These are phyloP conservation scores for Pseudogymnoascus sp. DNA, from an alignment of 2,329 filamentous ascomycete genomes.

Conservation along the genomic window DNA sequence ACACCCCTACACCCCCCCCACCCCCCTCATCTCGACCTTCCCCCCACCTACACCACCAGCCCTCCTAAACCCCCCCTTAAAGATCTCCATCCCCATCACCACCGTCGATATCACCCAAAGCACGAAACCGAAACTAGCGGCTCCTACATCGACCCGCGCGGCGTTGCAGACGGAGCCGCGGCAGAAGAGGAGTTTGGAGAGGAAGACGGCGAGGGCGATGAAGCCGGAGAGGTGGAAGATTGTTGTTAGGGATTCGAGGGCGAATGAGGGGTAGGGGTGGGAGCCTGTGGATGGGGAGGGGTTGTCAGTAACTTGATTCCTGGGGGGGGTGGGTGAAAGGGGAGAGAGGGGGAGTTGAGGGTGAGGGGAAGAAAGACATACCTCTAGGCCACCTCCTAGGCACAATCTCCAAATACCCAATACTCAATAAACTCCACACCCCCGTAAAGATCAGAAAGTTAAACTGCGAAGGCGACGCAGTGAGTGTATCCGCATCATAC, in stretches of 20 bases:
- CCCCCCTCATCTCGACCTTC: slow-evolving; percentile 25
- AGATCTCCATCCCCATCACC: slow-evolving; percentile 40
- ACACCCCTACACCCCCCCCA: slow-evolving; percentile 31
- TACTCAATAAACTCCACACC: slow-evolving; percentile 45
- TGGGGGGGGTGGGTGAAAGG: too few relatives aligned
- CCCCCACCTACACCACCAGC: slow-evolving; percentile 28
- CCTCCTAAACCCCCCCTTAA: slow-evolving; percentile 34
- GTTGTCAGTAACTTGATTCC: too few relatives aligned
- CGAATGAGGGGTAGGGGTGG: slow-evolving; percentile 42
- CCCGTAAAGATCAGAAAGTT: slow-evolving; percentile 51
- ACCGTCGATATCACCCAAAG: slow-evolving; percentile 44
- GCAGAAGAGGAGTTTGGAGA: slow-evolving; percentile 48
- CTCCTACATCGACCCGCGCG: slow-evolving; percentile 46
- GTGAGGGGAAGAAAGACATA: slow-evolving; percentile 25
- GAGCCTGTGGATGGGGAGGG: slow-evolving; percentile 25
- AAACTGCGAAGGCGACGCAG: slow-evolving; percentile 46
- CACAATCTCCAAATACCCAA: slow-evolving; percentile 45
- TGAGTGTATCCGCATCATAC: slow-evolving; percentile 49
- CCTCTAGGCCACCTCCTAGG: slow-evolving; percentile 38
- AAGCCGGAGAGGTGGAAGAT: slow-evolving; percentile 54
- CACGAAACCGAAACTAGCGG: slow-evolving; percentile 45
- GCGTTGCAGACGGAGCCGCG: slow-evolving; percentile 48
- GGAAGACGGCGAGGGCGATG: slow-evolving; percentile 49
- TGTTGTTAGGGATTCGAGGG: slow-evolving; percentile 43
- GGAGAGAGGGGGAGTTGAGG: too few relatives aligned